Evolutionary conservation across 768 basidiomycete genomes (phyloP), one percentile per base, ranked within the genome.

Genomic region (Paxillus rubicundulus): DNA sequence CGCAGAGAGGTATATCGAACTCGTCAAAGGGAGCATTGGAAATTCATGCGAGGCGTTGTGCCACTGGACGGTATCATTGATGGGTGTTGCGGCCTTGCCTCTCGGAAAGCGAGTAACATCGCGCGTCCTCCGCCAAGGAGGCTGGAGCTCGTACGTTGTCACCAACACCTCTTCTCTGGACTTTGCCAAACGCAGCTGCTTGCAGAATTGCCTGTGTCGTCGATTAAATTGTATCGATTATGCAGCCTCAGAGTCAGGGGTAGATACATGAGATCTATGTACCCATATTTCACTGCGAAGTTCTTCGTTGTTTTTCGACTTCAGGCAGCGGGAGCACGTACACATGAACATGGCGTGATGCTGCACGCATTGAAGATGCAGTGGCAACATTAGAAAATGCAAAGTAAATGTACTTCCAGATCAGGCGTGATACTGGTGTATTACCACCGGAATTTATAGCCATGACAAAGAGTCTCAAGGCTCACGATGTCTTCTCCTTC

Each of bases 401-500:
- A 32, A 40, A 32, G 47, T 61, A 66, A 18, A 59, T 58, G 37
- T 61, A 56, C 52, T 57, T 10, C 41, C 45, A 49, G 28, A 50
- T 47, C 34, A 27, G 47, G 37, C 7, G 17, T 38, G 42, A 12
- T 5, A 27, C 58, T 52, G 44, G 59, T 53, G 54, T 16, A 5
- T 27, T 13, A 14, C 13, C 33, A 28, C 36, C 13, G 28, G 45
- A 52, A 21, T 30, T 28, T 39, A 46, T 45, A 36, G 17, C 34
- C 30, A 18, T 28, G 9, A 42, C 14, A 5, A 27, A 24, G 3
- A 24, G 3, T 24, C 24, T 3, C n/a, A 13, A 8, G 28, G 21
- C 9, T 59, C 41, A 68, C 41, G 36, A 46, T 0, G 30, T 24
- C 51, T 74, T 70, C 39, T 71, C 63, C 12, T 72, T 58, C 16